Evolutionary conservation across 2,329 filamentous ascomycete species (phyloP), one percentile per base, ranked within the genome.

Genomic region (Colletotrichum karsti): DNA sequence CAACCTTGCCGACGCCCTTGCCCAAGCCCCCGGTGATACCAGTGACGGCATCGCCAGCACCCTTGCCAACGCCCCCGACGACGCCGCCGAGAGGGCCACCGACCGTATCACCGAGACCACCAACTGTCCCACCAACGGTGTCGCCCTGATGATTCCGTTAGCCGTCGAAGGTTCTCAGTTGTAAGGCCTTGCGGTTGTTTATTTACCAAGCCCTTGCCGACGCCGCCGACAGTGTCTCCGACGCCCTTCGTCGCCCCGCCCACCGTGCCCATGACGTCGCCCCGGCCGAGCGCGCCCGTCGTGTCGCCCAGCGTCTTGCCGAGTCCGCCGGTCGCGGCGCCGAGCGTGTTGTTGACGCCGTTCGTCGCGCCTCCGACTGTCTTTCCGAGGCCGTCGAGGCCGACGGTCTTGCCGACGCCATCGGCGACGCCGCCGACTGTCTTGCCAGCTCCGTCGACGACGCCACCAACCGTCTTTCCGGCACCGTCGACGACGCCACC

Each of bases 121-220:
- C 65, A 2, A 68, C 51, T 9, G 65, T 68, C 3, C 65, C 65
- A 6, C 65, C 65, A 5, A 68, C 30, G 33, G 65, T 65, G 30
- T 68, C 60, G 18, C 65, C 65, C 65, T 68, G 15, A 6, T 10
- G 7, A 6, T 4, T 5, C n/a, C 7, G 37, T 64, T 44, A 63
- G 33, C 44, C 15, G 28, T 15, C 50, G n/a, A 7, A 53, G 4
- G 7, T 30, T 26, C 18, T 2, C 13, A 26, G 18, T 33, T 10
- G 28, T 51, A 26, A 13, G 37, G 18, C n/a, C n/a, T 9, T 5
- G 7, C 22, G 18, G n/a, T n/a, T n/a, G n/a, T n/a, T n/a, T n/a
- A 48, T 60, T 37, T 26, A 68, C 65, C 44, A 68, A 35, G 59
- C 65, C 65, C 46, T 68, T 68, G 33, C 65, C 65, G 12, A 68